These are phyloP conservation scores for Aspergillus fructus DNA, from an alignment of 2,329 filamentous ascomycete genomes.

Conservation along the genomic window DNA sequence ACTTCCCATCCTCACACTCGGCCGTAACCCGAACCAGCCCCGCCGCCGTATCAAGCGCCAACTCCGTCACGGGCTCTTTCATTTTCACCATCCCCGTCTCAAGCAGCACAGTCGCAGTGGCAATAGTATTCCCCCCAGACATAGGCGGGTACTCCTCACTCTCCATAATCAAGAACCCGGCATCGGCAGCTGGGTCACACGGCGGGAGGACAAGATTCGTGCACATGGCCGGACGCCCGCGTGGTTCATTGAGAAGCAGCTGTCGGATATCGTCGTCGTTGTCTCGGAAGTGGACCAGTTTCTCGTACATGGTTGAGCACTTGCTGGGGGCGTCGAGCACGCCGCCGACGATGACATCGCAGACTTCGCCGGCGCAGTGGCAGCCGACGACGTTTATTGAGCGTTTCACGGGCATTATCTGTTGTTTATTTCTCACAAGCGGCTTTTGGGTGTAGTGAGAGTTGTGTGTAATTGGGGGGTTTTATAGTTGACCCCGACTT, in stretches of 20 bases:
- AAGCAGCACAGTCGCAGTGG: conserved; percentile 44
- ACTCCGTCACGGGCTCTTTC: conserved; percentile 41
- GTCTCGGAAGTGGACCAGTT: conserved; percentile 43
- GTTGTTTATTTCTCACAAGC: too few species aligned
- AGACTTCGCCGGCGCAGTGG: conserved; percentile 37
- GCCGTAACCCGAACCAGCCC: conserved; percentile 43
- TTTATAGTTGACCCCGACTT: too few species aligned
- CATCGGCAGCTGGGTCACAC: conserved; percentile 45
- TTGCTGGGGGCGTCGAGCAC: conserved; percentile 39
- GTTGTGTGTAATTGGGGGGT: too few species aligned
- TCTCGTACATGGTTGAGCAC: conserved; percentile 48
- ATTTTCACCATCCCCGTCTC: conserved; percentile 50
- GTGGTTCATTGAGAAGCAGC: conserved; percentile 48
- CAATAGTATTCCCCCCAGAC: conserved; percentile 48
- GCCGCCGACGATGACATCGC: conserved; percentile 51
- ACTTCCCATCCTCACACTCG: conserved; percentile 44
- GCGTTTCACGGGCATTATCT: too few species aligned
- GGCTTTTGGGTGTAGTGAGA: too few species aligned
- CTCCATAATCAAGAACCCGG: conserved; percentile 48
- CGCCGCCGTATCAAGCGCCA: conserved; percentile 47
- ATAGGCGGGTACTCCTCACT: conserved; percentile 47
- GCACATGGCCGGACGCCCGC: conserved; percentile 41
- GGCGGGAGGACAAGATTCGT: conserved; percentile 44
- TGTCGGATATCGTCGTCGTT: conserved; percentile 42
- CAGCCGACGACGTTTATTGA: conserved; percentile 16